Conservation (phyloP, 495 filamentous ascomycete species). For the Penicillium longicatenatum region DNA sequence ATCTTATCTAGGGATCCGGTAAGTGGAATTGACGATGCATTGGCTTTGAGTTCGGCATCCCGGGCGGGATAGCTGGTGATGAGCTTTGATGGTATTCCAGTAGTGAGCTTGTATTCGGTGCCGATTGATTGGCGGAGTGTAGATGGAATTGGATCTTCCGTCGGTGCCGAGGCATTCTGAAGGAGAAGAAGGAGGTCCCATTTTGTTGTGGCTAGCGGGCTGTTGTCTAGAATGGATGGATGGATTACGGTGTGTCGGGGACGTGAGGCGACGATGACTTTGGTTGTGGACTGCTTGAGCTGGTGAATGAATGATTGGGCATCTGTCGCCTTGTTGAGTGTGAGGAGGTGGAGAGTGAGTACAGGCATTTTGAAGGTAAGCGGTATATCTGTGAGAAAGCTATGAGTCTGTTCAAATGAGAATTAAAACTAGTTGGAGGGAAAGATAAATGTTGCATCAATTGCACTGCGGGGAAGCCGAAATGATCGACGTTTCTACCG, state of each 20-base stretch:
- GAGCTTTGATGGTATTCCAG: conserved; percentile 57
- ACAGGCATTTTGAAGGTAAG: conserved; percentile 40
- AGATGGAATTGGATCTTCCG: conserved; percentile 35
- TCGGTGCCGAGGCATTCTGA: conserved; percentile 17
- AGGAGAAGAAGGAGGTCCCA: conserved; percentile 64
- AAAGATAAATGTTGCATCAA: background rate
- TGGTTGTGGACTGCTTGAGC: conserved; percentile 25
- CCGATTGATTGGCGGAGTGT: conserved; percentile 33
- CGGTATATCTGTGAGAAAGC: background rate
- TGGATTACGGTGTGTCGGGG: conserved; percentile 51
- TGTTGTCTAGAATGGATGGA: conserved; percentile 49
- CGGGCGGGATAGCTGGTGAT: conserved; percentile 44
- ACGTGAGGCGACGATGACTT: conserved; percentile 49
- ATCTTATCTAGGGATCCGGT: conserved; percentile 39
- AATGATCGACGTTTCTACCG: background rate
- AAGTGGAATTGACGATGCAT: conserved; percentile 33
- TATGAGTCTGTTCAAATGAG: background rate
- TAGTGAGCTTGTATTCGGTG: conserved; percentile 49
- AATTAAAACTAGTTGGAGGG: background rate
- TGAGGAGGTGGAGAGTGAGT: conserved; percentile 48
- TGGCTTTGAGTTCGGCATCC: conserved; percentile 51
- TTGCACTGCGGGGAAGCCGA: background rate
- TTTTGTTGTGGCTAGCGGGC: conserved; percentile 45
- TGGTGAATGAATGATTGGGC: conserved; percentile 27
- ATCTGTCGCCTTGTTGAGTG: conserved; percentile 30